Conservation (phyloP, 495 filamentous ascomycete species). For the Penicillium simplicissimum region DNA sequence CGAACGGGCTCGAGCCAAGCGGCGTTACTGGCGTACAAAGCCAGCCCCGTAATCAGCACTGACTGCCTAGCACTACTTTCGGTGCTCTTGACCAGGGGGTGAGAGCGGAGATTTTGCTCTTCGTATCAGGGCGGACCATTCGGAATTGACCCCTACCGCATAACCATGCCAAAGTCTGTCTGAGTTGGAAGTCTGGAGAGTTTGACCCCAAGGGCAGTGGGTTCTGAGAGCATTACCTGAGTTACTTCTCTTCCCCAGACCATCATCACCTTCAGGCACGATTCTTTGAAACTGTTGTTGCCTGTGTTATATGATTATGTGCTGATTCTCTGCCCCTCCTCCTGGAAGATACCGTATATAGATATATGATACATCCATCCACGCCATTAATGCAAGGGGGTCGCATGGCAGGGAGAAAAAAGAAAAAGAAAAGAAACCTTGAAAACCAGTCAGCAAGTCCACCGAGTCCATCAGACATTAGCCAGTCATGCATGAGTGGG, state of each 20-base stretch:
- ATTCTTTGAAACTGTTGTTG: background rate
- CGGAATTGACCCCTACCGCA: slow-evolving; percentile 26
- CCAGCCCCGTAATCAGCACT: background rate
- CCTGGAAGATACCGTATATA: background rate
- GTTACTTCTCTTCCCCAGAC: background rate
- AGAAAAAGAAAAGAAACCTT: background rate
- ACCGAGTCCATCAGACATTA: background rate
- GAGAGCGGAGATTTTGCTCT: slow-evolving; percentile 13
- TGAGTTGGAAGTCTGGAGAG: slow-evolving; percentile 6
- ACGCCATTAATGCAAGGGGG: slow-evolving; percentile 7
- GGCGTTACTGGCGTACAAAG: background rate
- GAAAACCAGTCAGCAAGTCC: background rate
- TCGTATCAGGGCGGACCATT: slow-evolving; percentile 25
- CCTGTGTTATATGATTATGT: background rate
- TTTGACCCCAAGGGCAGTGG: slow-evolving; percentile 20
- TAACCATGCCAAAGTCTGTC: slow-evolving; percentile 18
- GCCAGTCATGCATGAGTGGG: background rate
- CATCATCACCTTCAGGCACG: background rate
- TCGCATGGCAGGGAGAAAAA: slow-evolving; percentile 8
- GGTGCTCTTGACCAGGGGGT: background rate
- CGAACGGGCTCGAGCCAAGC: slow-evolving; percentile 1
- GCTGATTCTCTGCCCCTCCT: background rate
- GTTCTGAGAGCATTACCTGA: background rate
- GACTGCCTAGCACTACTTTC: background rate
- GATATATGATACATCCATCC: slow-evolving; percentile 8